Conservation (phyloP, 208 protist genomes). For the Leishmania mexicana region DNA sequence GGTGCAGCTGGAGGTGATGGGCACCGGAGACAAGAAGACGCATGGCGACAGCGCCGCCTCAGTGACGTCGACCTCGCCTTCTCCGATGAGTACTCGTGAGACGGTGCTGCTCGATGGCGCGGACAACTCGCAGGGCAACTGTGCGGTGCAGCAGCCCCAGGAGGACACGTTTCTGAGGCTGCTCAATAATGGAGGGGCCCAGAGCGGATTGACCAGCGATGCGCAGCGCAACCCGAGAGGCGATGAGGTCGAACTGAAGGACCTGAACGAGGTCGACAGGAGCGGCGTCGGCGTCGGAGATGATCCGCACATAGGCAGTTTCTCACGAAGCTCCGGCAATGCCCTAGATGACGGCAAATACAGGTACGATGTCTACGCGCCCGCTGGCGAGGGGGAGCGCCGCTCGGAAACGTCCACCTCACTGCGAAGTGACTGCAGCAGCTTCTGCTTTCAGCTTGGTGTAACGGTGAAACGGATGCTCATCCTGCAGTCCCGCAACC, state of each 20-base stretch:
- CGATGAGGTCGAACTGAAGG: not conserved
- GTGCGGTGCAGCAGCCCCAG: no score
- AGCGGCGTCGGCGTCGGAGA: not conserved
- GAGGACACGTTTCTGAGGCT: no score
- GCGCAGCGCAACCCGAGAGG: no score
- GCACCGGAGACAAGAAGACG: not conserved
- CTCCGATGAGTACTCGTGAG: not conserved
- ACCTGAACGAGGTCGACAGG: not conserved
- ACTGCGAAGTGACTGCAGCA: not conserved
- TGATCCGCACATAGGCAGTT: not conserved
- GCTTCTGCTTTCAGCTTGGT: constrained; percentile 57
- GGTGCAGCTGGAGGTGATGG: not conserved
- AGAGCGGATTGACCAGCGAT: no score
- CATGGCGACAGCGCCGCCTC: not conserved
- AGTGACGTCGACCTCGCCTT: not conserved
- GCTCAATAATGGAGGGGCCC: no score
- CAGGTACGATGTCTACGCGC: constrained; percentile 15
- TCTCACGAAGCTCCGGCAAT: not conserved
- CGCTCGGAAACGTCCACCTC: not conserved
- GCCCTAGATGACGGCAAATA: not conserved
- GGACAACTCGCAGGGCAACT: no score
- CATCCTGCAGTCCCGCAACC: constrained; percentile 40
- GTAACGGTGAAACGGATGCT: constrained; percentile 57
- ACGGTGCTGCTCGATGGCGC: not conserved
- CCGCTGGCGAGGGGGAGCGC: not conserved